Conservation (phyloP, 148 eudicot genomes). For the Polygonum maritimum region DNA sequence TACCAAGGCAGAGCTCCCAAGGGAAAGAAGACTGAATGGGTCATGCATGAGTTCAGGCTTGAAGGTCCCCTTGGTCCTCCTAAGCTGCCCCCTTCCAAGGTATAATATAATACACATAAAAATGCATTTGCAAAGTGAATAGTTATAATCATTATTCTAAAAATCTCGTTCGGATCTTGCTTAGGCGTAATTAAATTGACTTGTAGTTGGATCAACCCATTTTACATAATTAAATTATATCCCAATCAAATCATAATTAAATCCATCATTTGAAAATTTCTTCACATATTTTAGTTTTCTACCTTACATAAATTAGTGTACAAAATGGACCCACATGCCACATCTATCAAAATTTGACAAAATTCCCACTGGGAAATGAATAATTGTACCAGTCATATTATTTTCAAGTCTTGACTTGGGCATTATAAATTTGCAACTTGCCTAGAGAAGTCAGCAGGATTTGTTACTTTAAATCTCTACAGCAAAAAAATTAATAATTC, state of each 20-base stretch:
- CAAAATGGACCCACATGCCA: not conserved
- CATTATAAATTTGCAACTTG: not conserved
- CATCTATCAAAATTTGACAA: not conserved
- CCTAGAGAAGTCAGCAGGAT: not conserved
- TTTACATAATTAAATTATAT: not conserved
- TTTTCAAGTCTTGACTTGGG: conserved; percentile 7
- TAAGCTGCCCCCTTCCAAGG: conserved; percentile 21
- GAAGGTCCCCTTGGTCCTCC: conserved; percentile 54
- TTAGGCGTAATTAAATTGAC: not conserved
- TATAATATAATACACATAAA: not conserved
- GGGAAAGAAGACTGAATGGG: conserved; percentile 85
- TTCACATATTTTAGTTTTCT: not conserved
- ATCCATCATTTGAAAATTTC: not conserved
- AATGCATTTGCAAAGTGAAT: not conserved
- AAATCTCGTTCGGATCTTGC: no score
- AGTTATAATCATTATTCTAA: no score
- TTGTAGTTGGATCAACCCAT: conserved; percentile 4
- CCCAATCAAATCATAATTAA: not conserved
- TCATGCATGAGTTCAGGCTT: conserved; percentile 88
- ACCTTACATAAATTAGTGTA: not conserved
- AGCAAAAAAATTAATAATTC: not conserved
- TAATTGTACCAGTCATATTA: conserved; percentile 1
- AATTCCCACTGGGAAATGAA: not conserved
- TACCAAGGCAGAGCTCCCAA: conserved; percentile 90
- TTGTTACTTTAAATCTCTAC: not conserved